Conservation (phyloP, 164 flowering plant genomes). For the Dillenia turbinata region DNA sequence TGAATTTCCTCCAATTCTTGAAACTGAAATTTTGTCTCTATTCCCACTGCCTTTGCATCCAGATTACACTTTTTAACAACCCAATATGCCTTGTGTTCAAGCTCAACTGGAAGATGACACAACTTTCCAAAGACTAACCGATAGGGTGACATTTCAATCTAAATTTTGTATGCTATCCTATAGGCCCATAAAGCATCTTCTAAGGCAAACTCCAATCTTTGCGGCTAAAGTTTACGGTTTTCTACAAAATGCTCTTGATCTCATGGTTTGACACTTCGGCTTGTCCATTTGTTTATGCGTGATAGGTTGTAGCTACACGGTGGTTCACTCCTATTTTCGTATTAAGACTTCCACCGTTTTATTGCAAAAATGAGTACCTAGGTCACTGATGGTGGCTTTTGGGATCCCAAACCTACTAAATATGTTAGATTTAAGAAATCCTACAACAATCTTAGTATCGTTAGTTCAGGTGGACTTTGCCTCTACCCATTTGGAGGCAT, state of each 20-base stretch:
- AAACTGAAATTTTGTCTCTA: too few species aligned
- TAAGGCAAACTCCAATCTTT: neutral
- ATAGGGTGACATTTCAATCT: neutral
- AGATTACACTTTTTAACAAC: neutral
- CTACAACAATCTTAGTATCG: neutral
- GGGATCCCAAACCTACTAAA: neutral
- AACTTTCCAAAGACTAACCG: neutral
- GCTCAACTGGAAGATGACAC: neutral
- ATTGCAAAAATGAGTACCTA: neutral
- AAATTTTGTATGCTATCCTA: neutral
- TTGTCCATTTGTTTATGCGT: neutral
- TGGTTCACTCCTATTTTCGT: neutral
- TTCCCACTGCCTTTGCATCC: neutral
- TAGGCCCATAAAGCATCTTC: neutral
- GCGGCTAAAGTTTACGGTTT: neutral
- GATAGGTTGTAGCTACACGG: neutral
- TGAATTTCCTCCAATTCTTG: too few species aligned
- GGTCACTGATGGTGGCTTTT: neutral
- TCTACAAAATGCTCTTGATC: neutral
- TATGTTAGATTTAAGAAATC: neutral
- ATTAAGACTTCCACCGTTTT: neutral
- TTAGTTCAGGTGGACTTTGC: neutral
- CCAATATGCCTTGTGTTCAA: neutral
- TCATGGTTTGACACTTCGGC: neutral
- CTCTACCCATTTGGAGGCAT: neutral